phyloP scores from a whole-genome alignment of 208 protist species.

The Trypanosoma lewisi region DNA sequence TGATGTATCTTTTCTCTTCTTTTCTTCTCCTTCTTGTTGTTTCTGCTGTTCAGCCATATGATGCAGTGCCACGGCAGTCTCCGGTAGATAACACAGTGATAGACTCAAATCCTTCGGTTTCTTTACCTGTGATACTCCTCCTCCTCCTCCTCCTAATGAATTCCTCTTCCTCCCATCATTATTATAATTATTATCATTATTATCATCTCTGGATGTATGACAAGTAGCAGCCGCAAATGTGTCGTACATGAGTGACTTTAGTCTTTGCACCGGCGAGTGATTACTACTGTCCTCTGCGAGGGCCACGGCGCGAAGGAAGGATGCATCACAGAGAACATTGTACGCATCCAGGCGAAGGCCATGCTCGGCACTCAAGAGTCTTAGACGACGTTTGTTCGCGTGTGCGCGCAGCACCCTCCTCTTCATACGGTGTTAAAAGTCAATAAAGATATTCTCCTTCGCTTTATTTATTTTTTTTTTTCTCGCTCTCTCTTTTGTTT shows the following conservation, averaged over 20 bases:
- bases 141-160: not conserved
- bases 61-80: conserved; percentile 23
- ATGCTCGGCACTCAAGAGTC: conserved; percentile 58
- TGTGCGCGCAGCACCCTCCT: conserved; percentile 74
- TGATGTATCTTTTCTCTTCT: not conserved
- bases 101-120: conserved; percentile 14
- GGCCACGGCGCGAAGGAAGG: conserved; percentile 67
- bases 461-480: not conserved
- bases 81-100: conserved; percentile 22
- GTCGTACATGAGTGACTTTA: conserved; percentile 22
- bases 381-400: conserved; percentile 75
- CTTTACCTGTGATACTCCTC: not conserved
- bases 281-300: conserved; percentile 37
- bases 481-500: conserved; percentile 1
- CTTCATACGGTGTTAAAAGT: conserved; percentile 69
- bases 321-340: conserved; percentile 72
- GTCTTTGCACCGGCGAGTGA: conserved; percentile 4
- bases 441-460: not conserved
- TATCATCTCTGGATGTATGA: not conserved
- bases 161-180: no score
- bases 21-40: not conserved
- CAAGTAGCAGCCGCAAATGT: conserved; percentile 21
- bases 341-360: conserved; percentile 40
- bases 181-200: no score
- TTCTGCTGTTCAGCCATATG: conserved; percentile 13